A percentile compares a stretch with the other conserved stretches of the same genome.
phyloP scores from a whole-genome alignment of 768 basidiomycete genomes.

The Kwoniella heveanensis region DNA sequence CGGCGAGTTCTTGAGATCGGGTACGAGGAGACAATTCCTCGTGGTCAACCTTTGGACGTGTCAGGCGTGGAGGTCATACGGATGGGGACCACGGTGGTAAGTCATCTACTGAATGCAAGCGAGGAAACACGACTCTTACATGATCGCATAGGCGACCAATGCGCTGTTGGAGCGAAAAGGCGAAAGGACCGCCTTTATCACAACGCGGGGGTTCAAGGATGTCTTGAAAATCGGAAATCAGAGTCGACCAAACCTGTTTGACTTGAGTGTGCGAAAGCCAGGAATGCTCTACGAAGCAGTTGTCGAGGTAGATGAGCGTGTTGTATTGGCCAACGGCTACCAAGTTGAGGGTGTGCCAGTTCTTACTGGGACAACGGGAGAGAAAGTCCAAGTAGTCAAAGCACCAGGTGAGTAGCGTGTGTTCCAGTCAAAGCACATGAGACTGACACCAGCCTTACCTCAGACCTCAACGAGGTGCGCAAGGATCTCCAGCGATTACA shows the following conservation, averaged over 20 bases:
- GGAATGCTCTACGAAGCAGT: constrained; percentile 61
- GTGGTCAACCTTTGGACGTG: constrained; percentile 26
- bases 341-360: neutral
- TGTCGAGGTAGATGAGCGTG: constrained; percentile 72
- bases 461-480: constrained; percentile 64
- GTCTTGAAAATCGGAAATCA: constrained; percentile 43
- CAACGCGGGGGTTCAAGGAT: constrained; percentile 44
- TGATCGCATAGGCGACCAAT: constrained; percentile 20
- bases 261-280: constrained; percentile 70
- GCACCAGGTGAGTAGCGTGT: constrained; percentile 58
- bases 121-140: too few relatives aligned
- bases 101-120: neutral
- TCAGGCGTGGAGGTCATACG: constrained; percentile 32
- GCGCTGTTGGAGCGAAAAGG: constrained; percentile 40
- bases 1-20: constrained; percentile 4
- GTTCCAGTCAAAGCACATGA: constrained; percentile 57
- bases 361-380: constrained; percentile 7
- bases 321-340: neutral
- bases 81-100: constrained; percentile 39
- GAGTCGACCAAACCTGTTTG: constrained; percentile 66
- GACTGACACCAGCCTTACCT: neutral
- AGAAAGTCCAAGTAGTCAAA: constrained; percentile 60
- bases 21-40: constrained; percentile 15
- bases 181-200: constrained; percentile 35
- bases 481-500: constrained; percentile 70